Conservation (phyloP, 1,139 yeast genomes). For the Candida sp. region DNA sequence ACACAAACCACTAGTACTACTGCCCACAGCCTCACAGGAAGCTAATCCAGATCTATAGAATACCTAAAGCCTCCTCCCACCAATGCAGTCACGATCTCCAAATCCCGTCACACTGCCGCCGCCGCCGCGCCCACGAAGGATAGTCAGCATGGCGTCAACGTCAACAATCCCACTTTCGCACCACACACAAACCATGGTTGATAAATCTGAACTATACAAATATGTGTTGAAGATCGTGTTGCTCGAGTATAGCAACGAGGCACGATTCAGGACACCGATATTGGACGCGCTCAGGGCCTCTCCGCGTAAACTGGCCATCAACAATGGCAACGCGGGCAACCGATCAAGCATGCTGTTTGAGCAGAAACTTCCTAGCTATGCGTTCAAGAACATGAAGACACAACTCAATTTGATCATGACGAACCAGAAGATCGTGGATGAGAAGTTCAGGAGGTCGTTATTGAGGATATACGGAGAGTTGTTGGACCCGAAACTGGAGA, state of each 20-base stretch:
- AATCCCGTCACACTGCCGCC: not conserved
- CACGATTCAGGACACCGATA: conserved; percentile 53
- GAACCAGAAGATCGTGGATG: conserved; percentile 44
- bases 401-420: conserved; percentile 59
- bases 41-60: too few species aligned
- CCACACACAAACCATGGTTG: conserved; percentile 1
- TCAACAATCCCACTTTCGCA: conserved; percentile 1
- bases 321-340: not conserved
- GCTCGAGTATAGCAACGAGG: conserved; percentile 63
- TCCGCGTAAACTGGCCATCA: not conserved
- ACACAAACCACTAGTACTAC: too few species aligned
- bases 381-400: conserved; percentile 50
- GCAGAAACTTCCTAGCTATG: conserved; percentile 48
- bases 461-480: conserved; percentile 67
- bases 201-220: conserved; percentile 32
- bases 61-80: too few species aligned
- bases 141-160: conserved; percentile 8
- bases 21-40: too few species aligned
- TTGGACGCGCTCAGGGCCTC: conserved; percentile 8
- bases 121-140: conserved; percentile 3
- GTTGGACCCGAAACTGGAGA: conserved; percentile 51
- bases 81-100: conserved; percentile 1
- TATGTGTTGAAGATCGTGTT: conserved; percentile 51
- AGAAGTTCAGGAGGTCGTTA: conserved; percentile 46
- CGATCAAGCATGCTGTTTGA: conserved; percentile 17